phyloP scores from a whole-genome alignment of 1,139 yeast species.

The Pichia sp. region DNA sequence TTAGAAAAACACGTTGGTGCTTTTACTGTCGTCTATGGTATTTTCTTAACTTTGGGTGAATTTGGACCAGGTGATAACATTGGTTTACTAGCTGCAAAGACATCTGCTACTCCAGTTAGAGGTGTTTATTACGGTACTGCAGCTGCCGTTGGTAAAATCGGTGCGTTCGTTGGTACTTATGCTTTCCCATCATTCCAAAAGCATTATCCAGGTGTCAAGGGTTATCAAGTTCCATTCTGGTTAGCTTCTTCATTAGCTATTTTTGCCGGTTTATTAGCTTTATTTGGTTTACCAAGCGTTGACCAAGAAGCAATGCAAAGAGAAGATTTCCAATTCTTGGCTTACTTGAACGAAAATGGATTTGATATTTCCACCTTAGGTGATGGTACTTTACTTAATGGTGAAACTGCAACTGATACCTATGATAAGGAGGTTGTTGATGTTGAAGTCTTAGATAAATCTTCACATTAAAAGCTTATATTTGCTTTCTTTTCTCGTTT shows the following conservation, averaged over 20 bases:
- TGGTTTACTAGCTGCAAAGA: conserved; percentile 81
- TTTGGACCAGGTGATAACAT: conserved; percentile 93
- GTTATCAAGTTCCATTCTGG: conserved; percentile 65
- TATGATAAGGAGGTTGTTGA: conserved; percentile 5
- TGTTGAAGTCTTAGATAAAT: neutral
- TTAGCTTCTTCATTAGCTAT: conserved; percentile 72
- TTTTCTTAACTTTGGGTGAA: conserved; percentile 81
- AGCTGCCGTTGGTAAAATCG: conserved; percentile 85
- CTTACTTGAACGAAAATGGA: conserved; percentile 52
- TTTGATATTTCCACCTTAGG: conserved; percentile 49
- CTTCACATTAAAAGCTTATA: neutral
- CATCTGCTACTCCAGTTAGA: conserved; percentile 79
- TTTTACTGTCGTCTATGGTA: conserved; percentile 79
- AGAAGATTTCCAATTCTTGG: conserved; percentile 67
- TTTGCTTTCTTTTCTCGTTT: too few relatives aligned
- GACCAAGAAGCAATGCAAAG: conserved; percentile 75
- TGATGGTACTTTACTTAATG: conserved; percentile 22
- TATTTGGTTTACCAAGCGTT: conserved; percentile 70
- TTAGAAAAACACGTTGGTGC: conserved; percentile 61
- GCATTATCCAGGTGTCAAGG: conserved; percentile 34
- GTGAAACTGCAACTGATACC: conserved; percentile 5
- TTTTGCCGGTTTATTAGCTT: conserved; percentile 58
- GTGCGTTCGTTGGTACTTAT: conserved; percentile 88
- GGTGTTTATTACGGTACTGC: conserved; percentile 89
- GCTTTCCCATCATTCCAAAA: conserved; percentile 53